A percentile compares a stretch with the other conserved stretches of the same genome.
Conservation (phyloP, 106 monocot species). For the Dioscorea zingiberensis region DNA sequence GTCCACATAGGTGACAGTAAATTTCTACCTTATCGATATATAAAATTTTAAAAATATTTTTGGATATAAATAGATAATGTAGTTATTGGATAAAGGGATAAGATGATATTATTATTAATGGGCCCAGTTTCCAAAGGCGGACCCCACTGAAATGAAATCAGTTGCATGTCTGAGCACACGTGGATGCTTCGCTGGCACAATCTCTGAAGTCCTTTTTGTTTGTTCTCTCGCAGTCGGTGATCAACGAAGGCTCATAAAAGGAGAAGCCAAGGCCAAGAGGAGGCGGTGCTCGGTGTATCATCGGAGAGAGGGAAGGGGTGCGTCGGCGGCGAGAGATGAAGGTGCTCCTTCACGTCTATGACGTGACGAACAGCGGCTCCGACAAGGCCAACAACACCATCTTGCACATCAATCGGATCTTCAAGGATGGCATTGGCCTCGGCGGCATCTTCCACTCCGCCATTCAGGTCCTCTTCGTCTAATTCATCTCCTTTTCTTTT, state of each 20-base stretch:
- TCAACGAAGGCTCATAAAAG: background rate
- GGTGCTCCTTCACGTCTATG: slow-evolving; percentile 37
- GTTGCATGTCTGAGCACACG: background rate
- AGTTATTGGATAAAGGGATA: too few species aligned
- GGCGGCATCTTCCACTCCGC: slow-evolving; percentile 50
- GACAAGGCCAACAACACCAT: slow-evolving; percentile 42
- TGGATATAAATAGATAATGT: too few species aligned
- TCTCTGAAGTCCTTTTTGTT: too few species aligned
- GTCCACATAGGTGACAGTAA: too few species aligned
- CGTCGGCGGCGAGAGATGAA: slow-evolving; percentile 1
- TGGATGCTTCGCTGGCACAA: background rate
- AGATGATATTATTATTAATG: too few species aligned
- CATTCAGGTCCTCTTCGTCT: slow-evolving; percentile 18
- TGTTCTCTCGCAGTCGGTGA: background rate
- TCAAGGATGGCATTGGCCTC: slow-evolving; percentile 42
- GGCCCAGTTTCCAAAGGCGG: background rate
- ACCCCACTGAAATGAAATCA: background rate
- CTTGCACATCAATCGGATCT: slow-evolving; percentile 37
- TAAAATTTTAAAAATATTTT: too few species aligned
- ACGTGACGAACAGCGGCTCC: slow-evolving; percentile 38
- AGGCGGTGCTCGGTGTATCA: background rate
- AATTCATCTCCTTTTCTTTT: background rate
- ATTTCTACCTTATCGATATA: too few species aligned
- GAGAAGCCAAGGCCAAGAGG: background rate
- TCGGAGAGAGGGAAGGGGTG: background rate